A percentile compares a stretch with the other conserved stretches of the same genome.
phyloP scores from a whole-genome alignment of 306 rosid genomes.

The Notholithocarpus densiflorus region DNA sequence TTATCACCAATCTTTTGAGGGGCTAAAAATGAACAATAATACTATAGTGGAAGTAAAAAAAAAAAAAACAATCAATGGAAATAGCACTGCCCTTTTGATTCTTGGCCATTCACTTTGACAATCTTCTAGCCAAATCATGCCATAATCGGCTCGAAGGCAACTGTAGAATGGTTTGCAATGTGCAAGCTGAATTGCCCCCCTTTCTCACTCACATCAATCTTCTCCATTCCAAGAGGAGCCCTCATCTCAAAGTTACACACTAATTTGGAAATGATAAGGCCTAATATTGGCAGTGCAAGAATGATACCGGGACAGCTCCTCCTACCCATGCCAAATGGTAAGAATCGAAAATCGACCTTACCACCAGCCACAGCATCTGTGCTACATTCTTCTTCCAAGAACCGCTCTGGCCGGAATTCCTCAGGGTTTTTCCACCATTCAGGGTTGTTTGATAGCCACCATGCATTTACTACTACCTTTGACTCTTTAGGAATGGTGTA shows the following conservation, averaged over 20 bases:
- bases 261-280: conserved; percentile 57
- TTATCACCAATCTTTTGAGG: background rate
- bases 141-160: conserved; percentile 28
- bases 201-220: conserved; percentile 64
- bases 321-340: conserved; percentile 84
- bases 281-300: conserved; percentile 77
- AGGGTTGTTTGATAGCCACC: conserved; percentile 90
- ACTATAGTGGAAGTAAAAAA: background rate
- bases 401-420: conserved; percentile 79
- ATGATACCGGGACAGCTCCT: conserved; percentile 88
- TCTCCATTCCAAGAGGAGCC: conserved; percentile 31
- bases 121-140: background rate
- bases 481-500: conserved; percentile 69
- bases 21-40: background rate
- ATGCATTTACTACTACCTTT: conserved; percentile 81
- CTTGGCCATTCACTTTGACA: background rate
- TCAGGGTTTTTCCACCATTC: conserved; percentile 70
- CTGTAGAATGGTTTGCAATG: conserved; percentile 66
- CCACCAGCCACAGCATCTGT: conserved; percentile 66
- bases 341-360: conserved; percentile 62
- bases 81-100: background rate
- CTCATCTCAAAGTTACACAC: conserved; percentile 59
- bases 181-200: conserved; percentile 84
- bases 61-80: background rate
- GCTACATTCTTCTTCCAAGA: conserved; percentile 59